phyloP scores from a whole-genome alignment of 441 rosid genomes.

The Adansonia madagascariensis region DNA sequence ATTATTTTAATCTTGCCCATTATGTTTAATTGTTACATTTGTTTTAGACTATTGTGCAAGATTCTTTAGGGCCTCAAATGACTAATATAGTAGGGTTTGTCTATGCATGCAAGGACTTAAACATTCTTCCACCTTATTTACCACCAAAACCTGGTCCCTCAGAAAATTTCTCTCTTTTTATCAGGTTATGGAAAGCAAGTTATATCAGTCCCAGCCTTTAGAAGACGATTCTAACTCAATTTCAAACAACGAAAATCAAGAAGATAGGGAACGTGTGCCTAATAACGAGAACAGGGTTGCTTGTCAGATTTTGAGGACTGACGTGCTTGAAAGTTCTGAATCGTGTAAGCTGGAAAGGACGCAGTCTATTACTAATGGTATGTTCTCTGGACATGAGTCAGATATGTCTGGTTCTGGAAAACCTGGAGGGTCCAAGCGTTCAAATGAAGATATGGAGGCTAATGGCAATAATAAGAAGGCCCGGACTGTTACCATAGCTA shows the following conservation, averaged over 20 bases:
- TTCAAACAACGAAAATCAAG: slow-evolving; percentile 37
- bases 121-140: slow-evolving; percentile 31
- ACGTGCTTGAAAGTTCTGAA: slow-evolving; percentile 41
- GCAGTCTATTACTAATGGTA: slow-evolving; percentile 42
- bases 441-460: slow-evolving; percentile 47
- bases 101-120: slow-evolving; percentile 9
- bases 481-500: slow-evolving; percentile 41
- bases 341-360: slow-evolving; percentile 35
- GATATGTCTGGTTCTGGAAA: slow-evolving; percentile 38
- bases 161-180: slow-evolving; percentile 30
- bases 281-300: slow-evolving; percentile 34
- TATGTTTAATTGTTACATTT: neutral
- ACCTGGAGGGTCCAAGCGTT: slow-evolving; percentile 47
- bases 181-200: slow-evolving; percentile 45
- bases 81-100: neutral
- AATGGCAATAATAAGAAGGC: slow-evolving; percentile 49
- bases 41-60: neutral
- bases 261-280: slow-evolving; percentile 36
- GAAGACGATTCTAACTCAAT: slow-evolving; percentile 33
- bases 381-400: slow-evolving; percentile 39
- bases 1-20: no score
- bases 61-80: slow-evolving; percentile 8
- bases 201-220: slow-evolving; percentile 36
- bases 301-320: slow-evolving; percentile 39
- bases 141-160: slow-evolving; percentile 35